Conservation (phyloP, 73 alveolate species). For the Paramecium biaurelia region DNA sequence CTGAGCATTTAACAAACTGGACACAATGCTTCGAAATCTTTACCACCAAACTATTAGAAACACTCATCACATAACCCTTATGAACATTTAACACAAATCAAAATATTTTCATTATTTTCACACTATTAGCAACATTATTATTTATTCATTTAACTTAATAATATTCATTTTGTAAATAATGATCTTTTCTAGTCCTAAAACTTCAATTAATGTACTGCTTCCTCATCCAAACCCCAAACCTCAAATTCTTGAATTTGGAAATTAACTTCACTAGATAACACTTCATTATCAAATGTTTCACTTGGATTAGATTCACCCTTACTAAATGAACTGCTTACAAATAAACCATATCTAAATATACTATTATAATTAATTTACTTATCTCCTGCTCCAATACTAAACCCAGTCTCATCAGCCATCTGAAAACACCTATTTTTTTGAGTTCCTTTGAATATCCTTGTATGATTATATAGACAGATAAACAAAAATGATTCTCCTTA, state of each 20-base stretch:
- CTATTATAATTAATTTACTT: neutral
- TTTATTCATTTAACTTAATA: neutral
- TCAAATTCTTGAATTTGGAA: neutral
- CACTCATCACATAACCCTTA: neutral
- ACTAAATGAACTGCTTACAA: neutral
- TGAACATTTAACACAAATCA: neutral
- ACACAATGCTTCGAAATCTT: slow-evolving; percentile 12
- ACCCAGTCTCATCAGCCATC: slow-evolving; percentile 56
- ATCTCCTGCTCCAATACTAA: slow-evolving; percentile 44
- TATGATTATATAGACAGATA: neutral
- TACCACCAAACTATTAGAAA: neutral
- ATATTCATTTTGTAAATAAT: neutral
- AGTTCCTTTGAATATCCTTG: neutral
- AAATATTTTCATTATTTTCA: neutral
- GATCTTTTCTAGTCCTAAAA: neutral
- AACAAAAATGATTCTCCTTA: slow-evolving; percentile 25
- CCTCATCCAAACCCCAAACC: slow-evolving; percentile 45
- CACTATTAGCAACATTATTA: neutral
- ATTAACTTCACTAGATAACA: neutral
- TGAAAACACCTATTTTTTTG: neutral
- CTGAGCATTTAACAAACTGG: neutral
- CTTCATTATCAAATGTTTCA: slow-evolving; percentile 31
- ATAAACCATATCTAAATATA: slow-evolving; percentile 13
- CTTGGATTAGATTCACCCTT: slow-evolving; percentile 6
- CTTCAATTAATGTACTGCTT: neutral